Evolutionary conservation across 768 basidiomycete genomes (phyloP), one percentile per base, ranked within the genome.

Genomic region (Agrocybe pediades): DNA sequence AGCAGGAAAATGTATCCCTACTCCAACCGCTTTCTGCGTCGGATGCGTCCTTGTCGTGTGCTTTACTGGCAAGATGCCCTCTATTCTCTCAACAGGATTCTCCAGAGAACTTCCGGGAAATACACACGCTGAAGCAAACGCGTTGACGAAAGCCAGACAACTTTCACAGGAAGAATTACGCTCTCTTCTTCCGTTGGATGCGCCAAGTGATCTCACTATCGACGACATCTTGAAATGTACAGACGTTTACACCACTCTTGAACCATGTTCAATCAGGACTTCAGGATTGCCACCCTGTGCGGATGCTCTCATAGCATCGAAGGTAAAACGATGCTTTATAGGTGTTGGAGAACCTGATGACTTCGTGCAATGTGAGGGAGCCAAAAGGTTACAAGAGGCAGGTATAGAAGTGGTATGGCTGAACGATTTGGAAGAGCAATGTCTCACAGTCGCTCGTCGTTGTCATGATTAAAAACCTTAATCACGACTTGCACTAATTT

Each of bases 41-140:
- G 94, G 95, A 20, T 93, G 90, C 62, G 80, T 93, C 29, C 70
- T 96, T 47, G 82, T 84, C 2, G 73, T 75, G 17, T 74, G 71
- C 41, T 70, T 71, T 41, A 66, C 67, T 6, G 58, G 66, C 26
- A 62, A 64, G 39, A 36, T 64, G 13, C 76, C 85, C 3, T 71
- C 84, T 50, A 71, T 90, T 41, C 70, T 98, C 29, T 74, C 92
- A 11, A 86, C 86, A 2, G 94, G 94, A 16, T 94, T 87, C 72
- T 98, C 95, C 21, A 81, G 97, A 63, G 95, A 98, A 66, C 78
- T 98, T 0, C 77, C 84, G 3, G 96, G 95, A 49, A 98, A 98
- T 66, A 98, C 96, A 2, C 96, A 99, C 68, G 96, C 95, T 9
- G 96, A 99, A 74, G 93, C 94, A 20, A 96, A 96, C 67, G 95